Conservation (phyloP, 495 filamentous ascomycete genomes). For the Trichocladium antarcticum region DNA sequence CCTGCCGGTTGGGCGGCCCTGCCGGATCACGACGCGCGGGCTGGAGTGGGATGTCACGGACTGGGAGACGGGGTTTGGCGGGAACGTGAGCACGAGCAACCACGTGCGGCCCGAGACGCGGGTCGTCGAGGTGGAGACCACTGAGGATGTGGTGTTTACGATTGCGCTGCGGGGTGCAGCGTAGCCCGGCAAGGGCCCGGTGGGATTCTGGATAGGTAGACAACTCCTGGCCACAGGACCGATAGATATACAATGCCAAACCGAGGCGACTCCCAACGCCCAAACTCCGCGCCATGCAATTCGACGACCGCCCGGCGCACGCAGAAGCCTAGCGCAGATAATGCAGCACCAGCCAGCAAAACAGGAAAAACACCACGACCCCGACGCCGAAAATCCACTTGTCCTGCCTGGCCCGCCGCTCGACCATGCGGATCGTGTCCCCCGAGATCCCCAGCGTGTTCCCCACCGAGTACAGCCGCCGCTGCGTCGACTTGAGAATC, state of each 20-base stretch:
- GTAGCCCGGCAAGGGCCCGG: too few relatives aligned
- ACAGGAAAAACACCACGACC: conserved; percentile 77
- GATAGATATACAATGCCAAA: too few relatives aligned
- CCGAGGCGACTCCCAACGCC: too few relatives aligned
- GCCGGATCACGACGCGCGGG: conserved; percentile 62
- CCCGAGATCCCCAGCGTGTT: conserved; percentile 90
- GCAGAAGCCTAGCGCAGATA: conserved; percentile 50
- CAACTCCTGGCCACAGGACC: too few relatives aligned
- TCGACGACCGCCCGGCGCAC: too few relatives aligned
- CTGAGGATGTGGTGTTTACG: conserved; percentile 70
- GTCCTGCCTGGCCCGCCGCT: conserved; percentile 81
- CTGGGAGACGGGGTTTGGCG: conserved; percentile 74
- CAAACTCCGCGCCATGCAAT: too few relatives aligned
- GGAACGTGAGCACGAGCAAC: conserved; percentile 86
- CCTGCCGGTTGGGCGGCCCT: conserved; percentile 64
- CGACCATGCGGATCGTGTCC: conserved; percentile 93
- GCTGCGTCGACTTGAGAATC: conserved; percentile 88
- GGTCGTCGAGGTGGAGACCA: conserved; percentile 50
- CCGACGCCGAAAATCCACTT: conserved; percentile 96
- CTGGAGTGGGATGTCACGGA: conserved; percentile 81
- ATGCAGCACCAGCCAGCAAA: conserved; percentile 82
- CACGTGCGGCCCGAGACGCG: conserved; percentile 47
- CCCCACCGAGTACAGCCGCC: conserved; percentile 77
- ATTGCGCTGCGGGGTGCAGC: conserved; percentile 50
- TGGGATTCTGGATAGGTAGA: too few relatives aligned